Evolutionary conservation across 2,329 filamentous ascomycete genomes (phyloP).

Genomic region (Fusarium solani-melongenae): DNA sequence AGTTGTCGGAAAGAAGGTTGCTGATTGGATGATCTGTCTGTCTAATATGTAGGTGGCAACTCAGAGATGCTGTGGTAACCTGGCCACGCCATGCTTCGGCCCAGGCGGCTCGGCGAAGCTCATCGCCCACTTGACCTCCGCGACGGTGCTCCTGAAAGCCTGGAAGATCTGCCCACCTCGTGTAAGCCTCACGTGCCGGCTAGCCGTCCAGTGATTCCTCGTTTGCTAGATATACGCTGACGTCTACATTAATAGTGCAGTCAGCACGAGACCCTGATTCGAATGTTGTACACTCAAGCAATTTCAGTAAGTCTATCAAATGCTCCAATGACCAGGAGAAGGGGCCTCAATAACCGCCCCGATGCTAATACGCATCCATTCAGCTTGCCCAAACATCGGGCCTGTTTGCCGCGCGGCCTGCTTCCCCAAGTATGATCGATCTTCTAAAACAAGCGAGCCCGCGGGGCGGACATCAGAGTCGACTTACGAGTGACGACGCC

Average conservation of each 20-base stretch:
- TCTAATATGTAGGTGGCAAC: not conserved
- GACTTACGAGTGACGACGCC: not conserved
- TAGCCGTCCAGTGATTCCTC: not conserved
- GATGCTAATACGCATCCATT: not conserved
- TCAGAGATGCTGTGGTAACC: not conserved
- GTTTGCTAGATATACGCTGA: not conserved
- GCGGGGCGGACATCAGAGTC: not conserved
- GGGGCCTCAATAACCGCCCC: not conserved
- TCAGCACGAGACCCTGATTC: not conserved
- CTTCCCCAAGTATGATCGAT: not conserved
- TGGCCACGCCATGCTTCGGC: not conserved
- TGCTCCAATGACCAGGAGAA: not conserved
- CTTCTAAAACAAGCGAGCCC: not conserved
- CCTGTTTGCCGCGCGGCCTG: not conserved
- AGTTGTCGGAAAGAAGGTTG: not conserved
- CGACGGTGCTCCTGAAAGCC: not conserved
- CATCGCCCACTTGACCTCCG: not conserved
- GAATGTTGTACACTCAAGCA: not conserved
- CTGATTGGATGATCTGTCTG: not conserved
- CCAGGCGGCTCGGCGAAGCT: not conserved
- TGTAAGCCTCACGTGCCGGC: not conserved
- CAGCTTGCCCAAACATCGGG: not conserved
- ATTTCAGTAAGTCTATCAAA: not conserved
- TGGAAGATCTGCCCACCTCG: not conserved
- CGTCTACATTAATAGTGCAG: not conserved